These are phyloP conservation scores for Leishmania major DNA, from an alignment of 208 protist species.

Conservation along the genomic window DNA sequence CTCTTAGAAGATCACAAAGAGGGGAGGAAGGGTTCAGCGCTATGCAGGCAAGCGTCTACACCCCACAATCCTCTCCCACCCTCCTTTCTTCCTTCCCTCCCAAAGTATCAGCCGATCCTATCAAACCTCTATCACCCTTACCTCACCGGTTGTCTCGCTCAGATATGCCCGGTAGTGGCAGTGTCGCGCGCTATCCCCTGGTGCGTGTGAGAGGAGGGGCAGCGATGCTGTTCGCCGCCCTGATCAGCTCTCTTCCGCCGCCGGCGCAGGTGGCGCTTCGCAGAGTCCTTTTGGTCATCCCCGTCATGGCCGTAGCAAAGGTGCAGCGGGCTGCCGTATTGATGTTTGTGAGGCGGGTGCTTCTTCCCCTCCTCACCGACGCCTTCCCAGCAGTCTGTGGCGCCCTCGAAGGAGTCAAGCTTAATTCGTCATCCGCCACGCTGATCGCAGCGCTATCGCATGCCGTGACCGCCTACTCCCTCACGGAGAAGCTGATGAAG, in stretches of 20 bases:
- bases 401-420: not conserved
- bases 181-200: conserved; percentile 13
- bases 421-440: not conserved
- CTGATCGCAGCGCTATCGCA: not conserved
- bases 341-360: conserved; percentile 3
- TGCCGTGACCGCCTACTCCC: not conserved
- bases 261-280: conserved; percentile 12
- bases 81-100: not conserved
- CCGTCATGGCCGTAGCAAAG: conserved; percentile 3
- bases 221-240: conserved; percentile 24
- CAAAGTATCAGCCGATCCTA: not conserved
- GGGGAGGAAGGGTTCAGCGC: not conserved
- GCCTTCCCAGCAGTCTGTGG: not conserved
- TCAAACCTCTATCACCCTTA: not conserved
- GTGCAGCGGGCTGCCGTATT: conserved; percentile 4
- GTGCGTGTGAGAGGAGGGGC: conserved; percentile 27
- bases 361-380: conserved; percentile 13
- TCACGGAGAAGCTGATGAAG: conserved; percentile 3
- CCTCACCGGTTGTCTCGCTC: not conserved
- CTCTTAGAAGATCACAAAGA: not conserved
- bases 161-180: not conserved
- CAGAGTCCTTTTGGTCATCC: conserved; percentile 5
- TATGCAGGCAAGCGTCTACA: not conserved
- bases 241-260: conserved; percentile 20
- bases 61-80: not conserved